Evolutionary conservation across 805 yeast genomes (phyloP), one percentile per base, ranked within the genome.

Genomic region (Nadsonia fulvescens): DNA sequence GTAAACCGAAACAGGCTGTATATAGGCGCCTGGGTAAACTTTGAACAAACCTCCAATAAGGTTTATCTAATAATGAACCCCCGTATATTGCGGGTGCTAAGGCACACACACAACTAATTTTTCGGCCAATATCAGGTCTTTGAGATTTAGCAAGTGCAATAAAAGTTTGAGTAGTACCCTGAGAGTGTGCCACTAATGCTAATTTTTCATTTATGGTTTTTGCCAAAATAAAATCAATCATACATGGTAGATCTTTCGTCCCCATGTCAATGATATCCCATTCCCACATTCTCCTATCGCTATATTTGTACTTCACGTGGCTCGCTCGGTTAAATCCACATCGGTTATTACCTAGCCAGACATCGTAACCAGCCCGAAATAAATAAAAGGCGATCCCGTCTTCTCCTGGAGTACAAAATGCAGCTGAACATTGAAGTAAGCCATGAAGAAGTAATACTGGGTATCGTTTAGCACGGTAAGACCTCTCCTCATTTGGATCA

Each of bases 71-170:
- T 23, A 82, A 49, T 1, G 68, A 56, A 0, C 96, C 96, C 0
- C 92, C 91, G 43, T 67, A 89, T 3, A 82, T 71, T 0, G 96
- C 96, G 0, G 98, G 96, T 0, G 95, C 78, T 28, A 86, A 50
- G 0, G 86, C 78, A 15, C 78, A 56, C 41, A 79, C 78, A 28
- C 64, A 60, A 29, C 70, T 71, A 11, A 86, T 47, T 34, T 68
- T 70, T 4, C 53, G 49, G 24, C 68, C 66, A 18, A 66, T 37
- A 9, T 49, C 47, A 27, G 63, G 56, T 15, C 44, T 23, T 21
- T 46, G 44, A 12, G 61, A 62, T 27, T 55, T 52, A 10, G 74
- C 61, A 18, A 89, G 53, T 24, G 81, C 66, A 39, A 76, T 52
- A 29, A 81, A 74, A 1, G 75, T 61, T 47, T 83, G 93, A 1